These are phyloP conservation scores for Monilinia laxa DNA, from an alignment of 2,329 filamentous ascomycete species.

Conservation along the genomic window DNA sequence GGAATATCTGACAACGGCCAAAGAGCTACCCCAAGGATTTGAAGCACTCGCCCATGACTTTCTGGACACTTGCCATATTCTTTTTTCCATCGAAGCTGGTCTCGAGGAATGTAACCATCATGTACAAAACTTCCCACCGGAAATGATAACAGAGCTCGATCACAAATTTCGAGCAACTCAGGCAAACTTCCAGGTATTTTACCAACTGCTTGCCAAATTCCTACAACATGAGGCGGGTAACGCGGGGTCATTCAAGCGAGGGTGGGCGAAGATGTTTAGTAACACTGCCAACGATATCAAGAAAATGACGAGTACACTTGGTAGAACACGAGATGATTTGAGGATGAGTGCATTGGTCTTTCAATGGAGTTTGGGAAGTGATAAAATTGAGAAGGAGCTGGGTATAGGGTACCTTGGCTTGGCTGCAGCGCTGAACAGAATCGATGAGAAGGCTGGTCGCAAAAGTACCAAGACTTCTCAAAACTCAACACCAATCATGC, in stretches of 20 bases:
- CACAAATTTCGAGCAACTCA: slow-evolving; percentile 62
- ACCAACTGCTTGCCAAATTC: slow-evolving; percentile 62
- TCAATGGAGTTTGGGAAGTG: slow-evolving; percentile 62
- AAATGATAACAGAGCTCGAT: slow-evolving; percentile 63
- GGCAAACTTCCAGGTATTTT: slow-evolving; percentile 61
- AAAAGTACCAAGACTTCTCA: slow-evolving; percentile 2
- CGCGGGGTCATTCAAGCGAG: slow-evolving; percentile 44
- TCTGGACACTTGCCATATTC: slow-evolving; percentile 63
- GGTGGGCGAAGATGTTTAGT: slow-evolving; percentile 62
- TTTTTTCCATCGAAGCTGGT: slow-evolving; percentile 68
- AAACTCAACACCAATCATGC: slow-evolving; percentile 1
- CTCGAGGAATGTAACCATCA: slow-evolving; percentile 54
- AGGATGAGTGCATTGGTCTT: slow-evolving; percentile 64
- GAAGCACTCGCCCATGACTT: slow-evolving; percentile 63
- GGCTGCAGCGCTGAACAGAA: slow-evolving; percentile 60
- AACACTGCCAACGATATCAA: slow-evolving; percentile 55
- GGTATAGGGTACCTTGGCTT: slow-evolving; percentile 68
- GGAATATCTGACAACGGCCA: slow-evolving; percentile 60
- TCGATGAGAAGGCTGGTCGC: slow-evolving; percentile 37
- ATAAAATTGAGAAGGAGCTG: slow-evolving; percentile 57
- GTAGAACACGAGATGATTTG: slow-evolving; percentile 59
- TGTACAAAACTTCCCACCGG: slow-evolving; percentile 54
- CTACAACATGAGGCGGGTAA: slow-evolving; percentile 30
- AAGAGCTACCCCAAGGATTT: slow-evolving; percentile 55
- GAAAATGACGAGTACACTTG: slow-evolving; percentile 57